phyloP scores from a whole-genome alignment of 768 basidiomycete species.

The Mycena crocata region DNA sequence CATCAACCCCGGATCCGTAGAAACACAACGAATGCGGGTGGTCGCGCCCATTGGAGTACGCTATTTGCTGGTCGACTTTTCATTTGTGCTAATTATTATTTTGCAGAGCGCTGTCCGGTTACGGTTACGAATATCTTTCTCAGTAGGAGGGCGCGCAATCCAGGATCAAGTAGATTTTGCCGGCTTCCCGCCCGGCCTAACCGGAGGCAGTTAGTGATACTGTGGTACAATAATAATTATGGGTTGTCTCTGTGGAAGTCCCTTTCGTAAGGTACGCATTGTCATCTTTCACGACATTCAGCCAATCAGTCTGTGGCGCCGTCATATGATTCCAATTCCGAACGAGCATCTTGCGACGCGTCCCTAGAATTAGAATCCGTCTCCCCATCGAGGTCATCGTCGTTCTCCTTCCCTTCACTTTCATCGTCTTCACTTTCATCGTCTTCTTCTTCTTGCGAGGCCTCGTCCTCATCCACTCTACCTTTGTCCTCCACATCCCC shows the following conservation, averaged over 20 bases:
- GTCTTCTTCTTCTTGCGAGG: neutral
- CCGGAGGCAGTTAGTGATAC: slow-evolving; percentile 56
- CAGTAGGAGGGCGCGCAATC: slow-evolving; percentile 71
- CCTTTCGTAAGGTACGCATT: too few relatives aligned
- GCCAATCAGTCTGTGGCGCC: too few relatives aligned
- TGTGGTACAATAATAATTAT: slow-evolving; percentile 22
- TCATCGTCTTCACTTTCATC: slow-evolving; percentile 32
- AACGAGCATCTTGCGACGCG: too few relatives aligned
- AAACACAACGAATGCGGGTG: slow-evolving; percentile 96
- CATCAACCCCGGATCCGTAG: slow-evolving; percentile 79
- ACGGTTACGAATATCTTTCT: slow-evolving; percentile 85
- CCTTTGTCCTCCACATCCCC: neutral
- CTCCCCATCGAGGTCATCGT: too few relatives aligned
- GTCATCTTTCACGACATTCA: too few relatives aligned
- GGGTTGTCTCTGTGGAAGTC: too few relatives aligned
- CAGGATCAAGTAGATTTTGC: slow-evolving; percentile 97
- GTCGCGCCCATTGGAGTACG: slow-evolving; percentile 88
- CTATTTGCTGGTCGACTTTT: slow-evolving; percentile 30
- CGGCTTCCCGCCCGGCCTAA: slow-evolving; percentile 85
- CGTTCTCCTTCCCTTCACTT: slow-evolving; percentile 33
- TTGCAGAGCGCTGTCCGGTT: slow-evolving; percentile 83
- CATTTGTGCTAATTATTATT: slow-evolving; percentile 6
- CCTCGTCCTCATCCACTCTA: neutral
- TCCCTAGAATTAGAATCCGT: too few relatives aligned
- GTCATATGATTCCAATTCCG: too few relatives aligned